These are phyloP conservation scores for Globisporangium apiculatum DNA, from an alignment of 352 stramenopile genomes.

Conservation along the genomic window DNA sequence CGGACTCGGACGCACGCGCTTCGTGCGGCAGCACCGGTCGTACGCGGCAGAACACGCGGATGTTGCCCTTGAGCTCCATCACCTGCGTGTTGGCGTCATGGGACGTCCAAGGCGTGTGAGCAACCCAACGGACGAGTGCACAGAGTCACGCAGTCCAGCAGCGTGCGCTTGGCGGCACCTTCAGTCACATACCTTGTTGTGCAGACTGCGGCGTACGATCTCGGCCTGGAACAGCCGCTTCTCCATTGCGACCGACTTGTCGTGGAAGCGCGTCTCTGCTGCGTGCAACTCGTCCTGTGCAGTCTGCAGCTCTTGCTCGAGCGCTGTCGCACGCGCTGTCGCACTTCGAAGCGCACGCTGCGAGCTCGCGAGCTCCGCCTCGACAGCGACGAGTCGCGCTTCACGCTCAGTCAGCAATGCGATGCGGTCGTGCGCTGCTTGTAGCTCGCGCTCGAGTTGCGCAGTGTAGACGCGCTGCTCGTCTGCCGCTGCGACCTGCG, in stretches of 20 bases:
- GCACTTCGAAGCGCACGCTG: constrained; percentile 29
- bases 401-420: constrained; percentile 29
- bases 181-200: constrained; percentile 63
- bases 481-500: constrained; percentile 12
- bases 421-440: constrained; percentile 19
- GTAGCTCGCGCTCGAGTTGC: constrained; percentile 29
- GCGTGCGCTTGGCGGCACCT: not conserved
- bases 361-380: constrained; percentile 24
- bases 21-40: constrained; percentile 84
- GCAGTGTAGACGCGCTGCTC: constrained; percentile 25
- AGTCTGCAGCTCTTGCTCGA: constrained; percentile 29
- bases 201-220: constrained; percentile 63
- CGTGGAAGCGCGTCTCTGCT: constrained; percentile 20
- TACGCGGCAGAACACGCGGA: constrained; percentile 94
- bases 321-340: constrained; percentile 18
- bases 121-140: not conserved
- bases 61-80: constrained; percentile 96
- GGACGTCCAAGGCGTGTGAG: not conserved
- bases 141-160: not conserved
- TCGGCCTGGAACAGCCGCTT: constrained; percentile 53
- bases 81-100: constrained; percentile 32
- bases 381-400: constrained; percentile 22
- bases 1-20: constrained; percentile 18
- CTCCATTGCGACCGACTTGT: constrained; percentile 29
- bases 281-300: constrained; percentile 23